Base-by-base conservation (phyloP, 192 early-diverging fungal genomes). In the Coemansia sp. region DNA sequence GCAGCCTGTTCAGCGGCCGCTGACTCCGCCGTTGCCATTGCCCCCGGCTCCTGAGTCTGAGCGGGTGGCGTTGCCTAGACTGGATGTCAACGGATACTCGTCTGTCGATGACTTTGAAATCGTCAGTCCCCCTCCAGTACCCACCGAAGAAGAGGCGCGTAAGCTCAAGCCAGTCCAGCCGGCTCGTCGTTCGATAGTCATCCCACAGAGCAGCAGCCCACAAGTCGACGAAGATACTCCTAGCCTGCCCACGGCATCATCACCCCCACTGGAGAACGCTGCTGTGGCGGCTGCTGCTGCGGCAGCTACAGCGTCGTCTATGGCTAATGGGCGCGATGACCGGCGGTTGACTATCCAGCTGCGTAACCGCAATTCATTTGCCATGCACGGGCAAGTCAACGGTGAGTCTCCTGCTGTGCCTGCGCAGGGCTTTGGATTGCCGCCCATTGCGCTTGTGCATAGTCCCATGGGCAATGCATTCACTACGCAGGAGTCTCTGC, bases 291-390 rank as follows among this genome's bases (percentile, higher is more conserved):
- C 20, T 10, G n/a, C 30, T 1, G 41, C 29, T 20, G 34, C 64
- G 2, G 35, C 64, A 1, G 44, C 62, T 7, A 44, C 50, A n/a
- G 41, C 68, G 32, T 59, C 69, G 27, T 58, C 44, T 34, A 30
- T 35, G 50, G 59, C 61, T 43, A 64, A 50, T 12, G 44, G 61
- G 59, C 70, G 44, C 24, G 76, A 79, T 59, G 77, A 84, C 64
- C 56, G 62, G 65, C 71, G 82, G 8, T 61, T 84, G 62, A 84
- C 83, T 4, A 84, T 84, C 38, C 74, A 77, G 64, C 75, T 84
- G 35, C 78, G 83, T 64, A 84, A 84, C 69, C 78, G 83, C 53
- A 66, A 67, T 35, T 75, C 76, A 15, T 63, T 73, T 12, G 75
- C 61, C 18, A 52, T 30, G 32, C 63, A 61, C 37, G 34, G 37